Conservation (phyloP, 1,284 basidiomycete genomes). For the Hemileia vastatrix region DNA sequence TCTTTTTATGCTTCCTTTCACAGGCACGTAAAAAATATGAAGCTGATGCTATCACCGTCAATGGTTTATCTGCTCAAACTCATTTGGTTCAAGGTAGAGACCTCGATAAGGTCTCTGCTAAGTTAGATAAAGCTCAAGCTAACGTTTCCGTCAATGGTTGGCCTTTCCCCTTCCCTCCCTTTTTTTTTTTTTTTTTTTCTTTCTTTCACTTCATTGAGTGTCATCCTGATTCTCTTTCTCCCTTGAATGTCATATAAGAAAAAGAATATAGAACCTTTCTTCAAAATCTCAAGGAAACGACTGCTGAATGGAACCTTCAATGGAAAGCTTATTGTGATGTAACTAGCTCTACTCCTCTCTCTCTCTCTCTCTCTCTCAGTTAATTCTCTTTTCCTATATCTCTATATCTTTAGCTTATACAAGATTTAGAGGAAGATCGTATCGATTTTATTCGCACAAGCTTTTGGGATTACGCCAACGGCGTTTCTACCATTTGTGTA, state of each 20-base stretch:
- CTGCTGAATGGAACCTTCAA: slow-evolving; percentile 76
- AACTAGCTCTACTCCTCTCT: slow-evolving; percentile 1
- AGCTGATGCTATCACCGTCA: slow-evolving; percentile 84
- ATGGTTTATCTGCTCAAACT: slow-evolving; percentile 86
- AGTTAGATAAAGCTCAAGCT: slow-evolving; percentile 78
- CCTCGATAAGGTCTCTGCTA: slow-evolving; percentile 75
- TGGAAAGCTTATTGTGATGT: slow-evolving; percentile 87
- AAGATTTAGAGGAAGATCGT: slow-evolving; percentile 90
- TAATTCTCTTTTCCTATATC: neutral
- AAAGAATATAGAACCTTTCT: slow-evolving; percentile 83
- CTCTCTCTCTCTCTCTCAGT: neutral
- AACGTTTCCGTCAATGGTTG: slow-evolving; percentile 75
- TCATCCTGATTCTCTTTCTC: neutral
- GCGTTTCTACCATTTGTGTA: slow-evolving; percentile 88
- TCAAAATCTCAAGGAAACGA: slow-evolving; percentile 67
- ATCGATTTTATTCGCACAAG: slow-evolving; percentile 89
- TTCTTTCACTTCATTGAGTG: neutral
- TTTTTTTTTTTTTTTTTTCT: neutral
- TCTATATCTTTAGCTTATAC: slow-evolving; percentile 55
- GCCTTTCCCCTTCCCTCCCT: neutral
- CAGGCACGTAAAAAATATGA: slow-evolving; percentile 87
- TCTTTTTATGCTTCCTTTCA: slow-evolving; percentile 25
- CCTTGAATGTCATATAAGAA: slow-evolving; percentile 25
- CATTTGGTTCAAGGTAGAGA: slow-evolving; percentile 88
- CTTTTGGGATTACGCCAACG: slow-evolving; percentile 92